Evolutionary conservation across 352 stramenopile species (phyloP).

Genomic region (Globisporangium spinosum): DNA sequence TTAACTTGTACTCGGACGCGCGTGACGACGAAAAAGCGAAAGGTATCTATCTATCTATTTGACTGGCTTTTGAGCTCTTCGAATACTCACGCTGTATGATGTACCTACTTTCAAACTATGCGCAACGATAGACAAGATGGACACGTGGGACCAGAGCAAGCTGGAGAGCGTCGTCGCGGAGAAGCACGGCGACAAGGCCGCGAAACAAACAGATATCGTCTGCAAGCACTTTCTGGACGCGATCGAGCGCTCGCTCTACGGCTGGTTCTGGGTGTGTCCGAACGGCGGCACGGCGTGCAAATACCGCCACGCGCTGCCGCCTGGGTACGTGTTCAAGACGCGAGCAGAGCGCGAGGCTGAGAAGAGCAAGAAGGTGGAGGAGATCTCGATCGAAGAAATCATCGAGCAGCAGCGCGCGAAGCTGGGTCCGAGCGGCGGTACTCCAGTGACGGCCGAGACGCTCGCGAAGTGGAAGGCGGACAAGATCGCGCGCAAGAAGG

Average conservation of each 20-base stretch:
- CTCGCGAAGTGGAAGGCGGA: slow-evolving; percentile 90
- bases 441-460: slow-evolving; percentile 84
- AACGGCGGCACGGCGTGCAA: slow-evolving; percentile 80
- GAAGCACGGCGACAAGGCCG: slow-evolving; percentile 81
- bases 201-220: slow-evolving; percentile 85
- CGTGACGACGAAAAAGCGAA: slow-evolving; percentile 65
- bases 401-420: slow-evolving; percentile 89
- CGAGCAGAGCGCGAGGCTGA: slow-evolving; percentile 83
- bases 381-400: slow-evolving; percentile 89
- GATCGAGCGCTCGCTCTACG: slow-evolving; percentile 88
- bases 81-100: background rate
- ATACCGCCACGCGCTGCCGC: slow-evolving; percentile 83
- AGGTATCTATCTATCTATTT: slow-evolving; percentile 16
- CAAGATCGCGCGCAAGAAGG: slow-evolving; percentile 69
- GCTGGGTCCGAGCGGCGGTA: slow-evolving; percentile 79
- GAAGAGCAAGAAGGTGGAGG: slow-evolving; percentile 77
- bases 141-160: slow-evolving; percentile 86
- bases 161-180: slow-evolving; percentile 83
- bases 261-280: slow-evolving; percentile 90
- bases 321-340: slow-evolving; percentile 87
- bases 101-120: background rate
- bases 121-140: slow-evolving; percentile 58
- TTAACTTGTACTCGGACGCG: slow-evolving; percentile 86
- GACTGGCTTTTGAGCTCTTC: background rate
- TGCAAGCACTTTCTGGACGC: slow-evolving; percentile 90